phyloP scores from a whole-genome alignment of 352 stramenopile species.

The Detonula confervacea region DNA sequence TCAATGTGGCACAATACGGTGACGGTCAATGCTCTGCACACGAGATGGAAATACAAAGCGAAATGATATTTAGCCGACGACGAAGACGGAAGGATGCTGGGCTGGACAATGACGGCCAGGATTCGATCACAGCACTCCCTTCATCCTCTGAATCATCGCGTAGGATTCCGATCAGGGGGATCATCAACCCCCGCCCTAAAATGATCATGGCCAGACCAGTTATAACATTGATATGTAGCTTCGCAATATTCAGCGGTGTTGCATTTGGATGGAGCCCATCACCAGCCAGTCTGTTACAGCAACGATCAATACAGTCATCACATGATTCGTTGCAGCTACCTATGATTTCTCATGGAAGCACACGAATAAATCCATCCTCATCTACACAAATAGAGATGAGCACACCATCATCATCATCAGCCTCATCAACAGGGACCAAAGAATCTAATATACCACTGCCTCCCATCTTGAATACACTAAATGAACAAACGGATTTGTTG shows the following conservation, averaged over 20 bases:
- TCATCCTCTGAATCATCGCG: no score
- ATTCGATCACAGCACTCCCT: no score
- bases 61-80: no score
- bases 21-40: no score
- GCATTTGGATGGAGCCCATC: constrained; percentile 1
- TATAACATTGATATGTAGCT: not conserved
- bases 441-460: not conserved
- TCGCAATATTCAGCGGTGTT: not conserved
- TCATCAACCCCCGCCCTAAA: not conserved
- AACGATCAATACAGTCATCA: not conserved
- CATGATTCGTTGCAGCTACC: not conserved
- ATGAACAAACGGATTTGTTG: constrained; percentile 20
- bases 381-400: not conserved
- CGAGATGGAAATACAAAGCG: no score
- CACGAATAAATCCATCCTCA: not conserved
- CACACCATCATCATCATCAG: not conserved
- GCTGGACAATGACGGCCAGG: not conserved
- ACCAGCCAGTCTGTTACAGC: not conserved
- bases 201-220: not conserved
- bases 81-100: not conserved
- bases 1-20: no score
- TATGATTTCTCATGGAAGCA: not conserved
- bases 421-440: not conserved
- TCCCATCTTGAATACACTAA: constrained; percentile 24
- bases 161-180: not conserved